Conservation (phyloP, 257 asterid genomes). For the Mentha longifolia region DNA sequence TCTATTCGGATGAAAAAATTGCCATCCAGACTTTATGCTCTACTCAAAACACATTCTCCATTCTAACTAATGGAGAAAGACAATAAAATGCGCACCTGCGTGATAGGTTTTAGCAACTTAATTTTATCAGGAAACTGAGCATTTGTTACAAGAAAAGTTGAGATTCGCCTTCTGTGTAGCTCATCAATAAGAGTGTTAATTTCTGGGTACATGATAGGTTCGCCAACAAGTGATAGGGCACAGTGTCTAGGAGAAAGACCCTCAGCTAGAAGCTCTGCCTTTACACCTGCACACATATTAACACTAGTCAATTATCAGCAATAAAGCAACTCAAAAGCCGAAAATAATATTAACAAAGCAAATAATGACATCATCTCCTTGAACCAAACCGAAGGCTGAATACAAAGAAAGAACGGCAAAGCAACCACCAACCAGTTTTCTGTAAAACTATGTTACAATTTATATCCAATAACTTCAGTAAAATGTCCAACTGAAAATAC, state of each 20-base stretch:
- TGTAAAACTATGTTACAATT: neutral
- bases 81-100: conserved; percentile 65
- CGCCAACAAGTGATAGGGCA: conserved; percentile 98
- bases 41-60: conserved; percentile 2
- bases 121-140: conserved; percentile 95
- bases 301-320: conserved; percentile 36
- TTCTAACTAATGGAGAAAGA: conserved; percentile 27
- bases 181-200: conserved; percentile 86
- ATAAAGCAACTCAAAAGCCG: neutral
- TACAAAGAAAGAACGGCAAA: neutral
- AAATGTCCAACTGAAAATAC: neutral
- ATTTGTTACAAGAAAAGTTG: conserved; percentile 96
- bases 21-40: conserved; percentile 13
- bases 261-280: conserved; percentile 79
- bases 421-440: neutral
- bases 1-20: neutral
- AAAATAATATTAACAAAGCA: conserved; percentile 11
- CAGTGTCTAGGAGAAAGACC: conserved; percentile 98
- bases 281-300: conserved; percentile 71
- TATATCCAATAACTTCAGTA: neutral
- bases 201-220: conserved; percentile 99
- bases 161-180: conserved; percentile 82
- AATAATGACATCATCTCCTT: conserved; percentile 4
- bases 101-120: conserved; percentile 66
- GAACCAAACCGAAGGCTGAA: conserved; percentile 8